phyloP scores from a whole-genome alignment of 805 yeast species.

The Candida koratica region DNA sequence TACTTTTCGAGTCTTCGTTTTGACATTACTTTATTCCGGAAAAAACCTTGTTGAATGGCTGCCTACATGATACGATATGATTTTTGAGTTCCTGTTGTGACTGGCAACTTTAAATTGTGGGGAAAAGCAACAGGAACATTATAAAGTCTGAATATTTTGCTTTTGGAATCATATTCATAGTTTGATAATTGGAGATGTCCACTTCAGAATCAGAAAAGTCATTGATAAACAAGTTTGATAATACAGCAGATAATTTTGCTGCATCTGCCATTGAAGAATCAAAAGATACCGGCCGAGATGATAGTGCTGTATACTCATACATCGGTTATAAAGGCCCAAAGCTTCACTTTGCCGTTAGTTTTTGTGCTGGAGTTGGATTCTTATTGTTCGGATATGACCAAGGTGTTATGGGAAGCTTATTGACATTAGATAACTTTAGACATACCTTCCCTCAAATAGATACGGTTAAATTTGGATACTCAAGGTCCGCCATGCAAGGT shows the following conservation, averaged over 20 bases:
- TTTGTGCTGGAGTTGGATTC: conserved; percentile 44
- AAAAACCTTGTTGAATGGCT: too few relatives aligned
- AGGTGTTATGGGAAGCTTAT: conserved; percentile 68
- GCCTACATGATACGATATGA: too few relatives aligned
- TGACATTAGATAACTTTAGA: conserved; percentile 46
- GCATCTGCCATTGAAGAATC: conserved; percentile 6
- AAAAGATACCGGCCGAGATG: conserved; percentile 11
- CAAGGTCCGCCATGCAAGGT: conserved; percentile 49
- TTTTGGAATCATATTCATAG: too few relatives aligned
- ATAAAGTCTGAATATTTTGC: too few relatives aligned
- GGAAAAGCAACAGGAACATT: conserved; percentile 1
- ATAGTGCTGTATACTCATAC: conserved; percentile 10
- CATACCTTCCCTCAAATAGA: conserved; percentile 30
- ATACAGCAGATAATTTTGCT: neutral
- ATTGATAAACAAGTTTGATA: conserved; percentile 6
- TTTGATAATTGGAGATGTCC: conserved; percentile 8
- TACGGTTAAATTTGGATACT: conserved; percentile 12
- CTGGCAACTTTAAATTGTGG: too few relatives aligned
- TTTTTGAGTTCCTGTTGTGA: too few relatives aligned
- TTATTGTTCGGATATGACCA: conserved; percentile 75
- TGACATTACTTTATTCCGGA: too few relatives aligned
- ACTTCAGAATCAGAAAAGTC: conserved; percentile 11
- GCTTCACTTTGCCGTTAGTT: conserved; percentile 12
- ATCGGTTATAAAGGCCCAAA: conserved; percentile 12
- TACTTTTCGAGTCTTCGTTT: too few relatives aligned